These are phyloP conservation scores for Cladorrhinum samala DNA, from an alignment of 495 filamentous ascomycete species.

Conservation along the genomic window DNA sequence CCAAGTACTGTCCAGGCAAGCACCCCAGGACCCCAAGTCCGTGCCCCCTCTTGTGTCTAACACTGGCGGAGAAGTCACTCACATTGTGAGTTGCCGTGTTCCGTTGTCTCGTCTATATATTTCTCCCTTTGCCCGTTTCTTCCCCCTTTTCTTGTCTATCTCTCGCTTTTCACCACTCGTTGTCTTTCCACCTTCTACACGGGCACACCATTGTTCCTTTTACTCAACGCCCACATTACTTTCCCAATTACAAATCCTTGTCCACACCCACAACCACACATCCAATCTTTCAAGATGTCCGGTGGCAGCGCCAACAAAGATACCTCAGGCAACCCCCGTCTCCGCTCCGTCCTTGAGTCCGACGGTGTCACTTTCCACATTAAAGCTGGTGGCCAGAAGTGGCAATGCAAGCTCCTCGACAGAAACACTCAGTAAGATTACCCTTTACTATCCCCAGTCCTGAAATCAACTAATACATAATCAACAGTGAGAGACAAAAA, in stretches of 20 bases:
- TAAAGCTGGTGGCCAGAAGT: slow-evolving; percentile 32
- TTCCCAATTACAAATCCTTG: background rate
- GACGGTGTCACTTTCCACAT: slow-evolving; percentile 39
- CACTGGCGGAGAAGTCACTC: background rate
- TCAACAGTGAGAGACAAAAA: slow-evolving; percentile 32
- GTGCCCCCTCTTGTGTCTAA: background rate
- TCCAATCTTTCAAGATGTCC: slow-evolving; percentile 11
- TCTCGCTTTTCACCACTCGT: background rate
- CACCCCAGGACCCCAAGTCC: background rate
- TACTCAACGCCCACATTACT: background rate
- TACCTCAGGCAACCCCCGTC: slow-evolving; percentile 14
- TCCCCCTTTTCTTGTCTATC: background rate
- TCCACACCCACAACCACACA: background rate
- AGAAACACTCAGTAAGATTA: slow-evolving; percentile 38
- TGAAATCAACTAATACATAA: slow-evolving; percentile 4
- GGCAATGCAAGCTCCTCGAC: slow-evolving; percentile 37
- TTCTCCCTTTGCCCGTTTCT: background rate
- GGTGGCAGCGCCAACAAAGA: background rate
- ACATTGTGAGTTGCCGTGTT: background rate
- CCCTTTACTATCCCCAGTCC: background rate
- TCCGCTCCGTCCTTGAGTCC: slow-evolving; percentile 31
- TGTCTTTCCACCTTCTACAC: background rate
- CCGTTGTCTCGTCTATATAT: background rate
- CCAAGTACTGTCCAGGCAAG: background rate
- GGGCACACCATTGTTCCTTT: background rate